Base-by-base conservation (phyloP, 805 yeast genomes). In the Pichia nanzhaoensis region DNA sequence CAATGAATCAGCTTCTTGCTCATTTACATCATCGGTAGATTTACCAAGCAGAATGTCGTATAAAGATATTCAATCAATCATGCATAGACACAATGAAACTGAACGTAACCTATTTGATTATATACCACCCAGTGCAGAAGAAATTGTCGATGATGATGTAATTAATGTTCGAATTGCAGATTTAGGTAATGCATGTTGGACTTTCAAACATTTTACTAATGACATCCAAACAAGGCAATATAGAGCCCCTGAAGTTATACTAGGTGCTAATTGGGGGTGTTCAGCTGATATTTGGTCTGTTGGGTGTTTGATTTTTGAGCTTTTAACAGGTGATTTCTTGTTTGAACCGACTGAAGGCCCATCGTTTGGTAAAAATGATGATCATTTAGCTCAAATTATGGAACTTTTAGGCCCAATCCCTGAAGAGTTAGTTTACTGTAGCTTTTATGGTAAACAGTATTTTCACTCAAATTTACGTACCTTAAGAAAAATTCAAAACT, bases 211-310 rank as follows among this genome's bases (percentile, higher is more conserved):
- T 60, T 87, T 84, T 64, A 85, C 96, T 4, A 79, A 87, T 61
- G 90, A 87, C 51, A 86, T 89, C 50, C 96, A 89, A 64, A 89
- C 97, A 1, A 73, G 97, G 38, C 96, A 89, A 61, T 89, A 89
- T 63, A 72, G 99, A 37, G 78, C 96, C 0, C 98, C 98, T 1
- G 99, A 91, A 58, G 85, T 84, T 5, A 64, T 85, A 14, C 56
- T 84, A 17, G 93, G 95, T 0, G 76, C 84, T 9, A 71, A 77
- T 28, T 93, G 99, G 99, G 99, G 99, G 1, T 89, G 95, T 42
- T 80, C 91, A 44, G 82, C 95, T 1, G 99, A 93, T 65, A 75
- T 91, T 39, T 93, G 99, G 99, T 85, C 96, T n/a, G 71, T 85
- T 56, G 97, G 95, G 0, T 90, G 98, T 66, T 66, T 93, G 56